Evolutionary conservation across 441 rosid species (phyloP), one percentile per base, ranked within the genome.

Genomic region (Arabidopsis hybrid): DNA sequence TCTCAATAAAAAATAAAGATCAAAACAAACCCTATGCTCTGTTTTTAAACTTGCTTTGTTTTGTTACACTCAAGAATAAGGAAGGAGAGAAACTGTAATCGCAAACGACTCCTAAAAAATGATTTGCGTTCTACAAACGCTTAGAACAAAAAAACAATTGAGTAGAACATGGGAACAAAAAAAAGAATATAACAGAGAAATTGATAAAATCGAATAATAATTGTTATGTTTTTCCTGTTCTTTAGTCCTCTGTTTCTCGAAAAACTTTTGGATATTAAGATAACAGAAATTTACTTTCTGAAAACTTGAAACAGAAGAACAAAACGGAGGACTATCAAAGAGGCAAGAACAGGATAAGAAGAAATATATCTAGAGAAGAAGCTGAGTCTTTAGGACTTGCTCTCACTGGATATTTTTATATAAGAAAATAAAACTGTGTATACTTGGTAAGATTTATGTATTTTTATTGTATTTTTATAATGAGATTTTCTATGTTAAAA

Each of bases 1-100:
- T 21, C 26, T 90, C 88, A 12, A 91, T 87, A 67, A 39, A 9
- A 40, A 11, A 5, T 2, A 45, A 46, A n/a, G 51, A 9, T 17
- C 63, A 31, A 42, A 67, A 42, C 56, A 14, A 34, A 60, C 7
- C 43, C 14, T 36, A 12, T 11, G 49, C 9, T 66, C 32, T 16
- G 13, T 74, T 21, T 6, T 35, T 0, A 40, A 17, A 18, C 26
- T 40, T n/a, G 7, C 69, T 60, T 53, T 32, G 35, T 61, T 62
- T 69, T 46, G 13, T 38, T 38, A 69, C 2, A 55, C 26, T 50
- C 50, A 45, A 53, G 13, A 45, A 43, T 2, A 59, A 39, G 0
- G 5, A 58, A 46, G 43, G 32, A 36, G 0, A 14, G 1, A 38
- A 60, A 51, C 17, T 38, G 42, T 6, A 11, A 65, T 4, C 9